Evolutionary conservation across 2,329 filamentous ascomycete species (phyloP), one percentile per base, ranked within the genome.

Genomic region (Cordyceps tenuipes): DNA sequence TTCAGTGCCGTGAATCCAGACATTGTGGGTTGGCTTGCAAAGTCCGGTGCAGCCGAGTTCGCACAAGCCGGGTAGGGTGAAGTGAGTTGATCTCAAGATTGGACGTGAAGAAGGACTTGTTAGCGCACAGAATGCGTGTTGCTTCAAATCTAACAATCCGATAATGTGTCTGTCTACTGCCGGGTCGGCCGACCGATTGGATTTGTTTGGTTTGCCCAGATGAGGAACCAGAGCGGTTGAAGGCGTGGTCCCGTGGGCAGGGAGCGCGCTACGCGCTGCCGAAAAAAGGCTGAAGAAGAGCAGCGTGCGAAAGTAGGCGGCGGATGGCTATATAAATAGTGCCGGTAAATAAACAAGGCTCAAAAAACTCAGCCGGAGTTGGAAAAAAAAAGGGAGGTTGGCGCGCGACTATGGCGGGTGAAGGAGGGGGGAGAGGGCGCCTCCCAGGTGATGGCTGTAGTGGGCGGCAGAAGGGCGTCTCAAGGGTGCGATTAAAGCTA

Each of bases 1-100:
- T 80, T 80, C n/a, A 82, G 75, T 64, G 78, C 77, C 34, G 74
- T 79, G 62, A 81, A 81, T n/a, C 76, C 70, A 44, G 79, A 75
- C 80, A 82, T 82, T 65, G 66, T 13, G 29, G 21, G 7, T n/a
- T 36, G 21, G 17, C 3, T 49, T 31, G 31, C 44, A 9, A 43
- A 12, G 41, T 21, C 7, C 15, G 54, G 13, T 43, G 46, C 17
- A 29, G 6, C 46, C 1, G 12, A 29, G 31, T 39, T 39, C 12
- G 39, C 44, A 21, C 15, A 21, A 23, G 34, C 8, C 43, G 12
- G 43, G n/a, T 23, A 19, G 29, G 9, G 31, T 48, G 29, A 21
- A 19, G 19, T 39, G 29, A 36, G 54, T 17, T 29, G 29, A 29
- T 29, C n/a, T 31, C 12, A 17, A 41, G 12, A 17, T 29, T 13